These are phyloP conservation scores for Pseudopithomyces maydicus DNA, from an alignment of 2,329 filamentous ascomycete species.

Conservation along the genomic window DNA sequence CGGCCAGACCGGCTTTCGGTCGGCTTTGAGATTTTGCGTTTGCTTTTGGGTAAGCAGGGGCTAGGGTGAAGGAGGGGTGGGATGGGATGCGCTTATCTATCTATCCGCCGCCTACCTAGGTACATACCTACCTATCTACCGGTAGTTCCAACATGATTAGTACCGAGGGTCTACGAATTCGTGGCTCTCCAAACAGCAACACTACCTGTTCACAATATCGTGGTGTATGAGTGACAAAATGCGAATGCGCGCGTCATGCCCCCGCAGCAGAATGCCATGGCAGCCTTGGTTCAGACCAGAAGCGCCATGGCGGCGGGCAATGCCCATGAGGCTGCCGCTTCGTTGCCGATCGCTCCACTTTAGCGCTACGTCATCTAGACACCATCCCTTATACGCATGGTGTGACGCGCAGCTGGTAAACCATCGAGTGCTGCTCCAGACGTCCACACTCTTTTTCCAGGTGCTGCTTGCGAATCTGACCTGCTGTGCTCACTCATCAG, in stretches of 20 bases:
- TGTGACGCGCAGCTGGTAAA: not conserved
- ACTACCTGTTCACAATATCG: not conserved
- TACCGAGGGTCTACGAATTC: constrained; percentile 37
- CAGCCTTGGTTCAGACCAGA: not conserved
- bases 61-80: not conserved
- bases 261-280: not conserved
- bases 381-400: not conserved
- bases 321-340: not conserved
- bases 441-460: not conserved
- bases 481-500: not conserved
- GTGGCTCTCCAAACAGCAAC: constrained; percentile 29
- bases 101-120: constrained; percentile 12
- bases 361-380: constrained; percentile 5
- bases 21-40: constrained; percentile 23
- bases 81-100: not conserved
- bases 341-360: not conserved
- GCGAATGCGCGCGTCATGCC: constrained; percentile 11
- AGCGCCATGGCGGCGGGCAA: not conserved
- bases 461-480: not conserved
- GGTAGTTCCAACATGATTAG: constrained; percentile 8
- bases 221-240: not conserved
- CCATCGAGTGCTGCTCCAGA: not conserved
- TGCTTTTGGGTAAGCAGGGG: constrained; percentile 9
- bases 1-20: constrained; percentile 39
- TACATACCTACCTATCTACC: constrained; percentile 1